Evolutionary conservation across 2,329 filamentous ascomycete genomes (phyloP), one percentile per base, ranked within the genome.

Genomic region (Epichloe sibirici): DNA sequence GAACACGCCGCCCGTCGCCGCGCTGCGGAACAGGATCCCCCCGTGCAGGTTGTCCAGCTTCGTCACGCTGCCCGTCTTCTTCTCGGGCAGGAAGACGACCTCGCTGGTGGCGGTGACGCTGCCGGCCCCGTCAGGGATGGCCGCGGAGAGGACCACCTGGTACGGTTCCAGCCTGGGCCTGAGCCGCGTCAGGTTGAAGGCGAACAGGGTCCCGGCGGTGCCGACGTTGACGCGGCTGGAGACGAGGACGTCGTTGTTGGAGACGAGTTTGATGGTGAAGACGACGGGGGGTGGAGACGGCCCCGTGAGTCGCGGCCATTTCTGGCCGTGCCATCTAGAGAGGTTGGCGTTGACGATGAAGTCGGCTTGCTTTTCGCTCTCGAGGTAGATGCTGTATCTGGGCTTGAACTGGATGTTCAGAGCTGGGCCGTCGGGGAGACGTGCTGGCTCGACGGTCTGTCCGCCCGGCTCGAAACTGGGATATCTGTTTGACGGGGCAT

Each of bases 371-470:
- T 56, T 49, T 53, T 76, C 74, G 45, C 62, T 66, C 15, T 66
- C 67, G 2, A 76, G 63, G 49, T 75, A 76, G 45, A 76, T 64
- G 58, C 66, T 75, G 58, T 74, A 70, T 2, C 74, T 69, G 6
- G 74, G 69, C 37, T 66, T 65, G 57, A 75, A 66, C 48, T 73
- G 71, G 42, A 76, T 60, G 51, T 74, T 58, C 2, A 76, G 58
- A 31, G 70, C 67, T 3, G 68, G 66, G 0, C 64, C 56, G 38
- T 58, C 54, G 34, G 65, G 55, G 52, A 64, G 25, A 28, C 58
- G 55, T 0, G 61, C 52, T 0, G 72, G 72, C 54, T 67, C 65
- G 11, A 65, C 57, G 0, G 67, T 69, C 57, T 73, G 66, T 4
- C 73, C 73, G 52, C 73, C 73, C 0, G 72, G 72, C 35, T 74